Evolutionary conservation across 2,329 filamentous ascomycete species (phyloP).

Genomic region (Beauveria asiatica): DNA sequence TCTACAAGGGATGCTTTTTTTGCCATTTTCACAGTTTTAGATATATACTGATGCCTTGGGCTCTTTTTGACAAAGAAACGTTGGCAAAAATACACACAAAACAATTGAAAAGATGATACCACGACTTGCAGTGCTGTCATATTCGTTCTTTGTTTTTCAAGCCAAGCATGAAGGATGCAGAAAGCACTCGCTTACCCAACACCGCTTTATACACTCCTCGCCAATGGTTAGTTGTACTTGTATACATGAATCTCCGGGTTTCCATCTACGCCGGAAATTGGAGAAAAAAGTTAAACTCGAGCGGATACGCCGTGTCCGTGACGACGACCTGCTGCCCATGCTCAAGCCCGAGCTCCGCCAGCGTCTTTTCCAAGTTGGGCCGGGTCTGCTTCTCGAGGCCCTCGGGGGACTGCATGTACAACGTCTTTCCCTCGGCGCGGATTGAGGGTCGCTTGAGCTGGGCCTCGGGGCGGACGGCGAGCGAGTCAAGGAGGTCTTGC

Average conservation of each 20-base stretch:
- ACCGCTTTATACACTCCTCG: background rate
- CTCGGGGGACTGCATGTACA: conserved; percentile 83
- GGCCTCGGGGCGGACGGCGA: conserved; percentile 76
- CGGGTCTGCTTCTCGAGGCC: conserved; percentile 78
- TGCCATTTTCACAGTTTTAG: background rate
- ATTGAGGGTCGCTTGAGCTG: conserved; percentile 93
- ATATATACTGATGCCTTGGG: conserved; percentile 8
- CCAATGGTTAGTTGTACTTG: background rate
- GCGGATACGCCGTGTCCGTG: conserved; percentile 80
- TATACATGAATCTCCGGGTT: background rate
- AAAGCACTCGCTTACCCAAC: background rate
- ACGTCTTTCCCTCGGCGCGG: conserved; percentile 65
- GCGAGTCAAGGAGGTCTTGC: conserved; percentile 73
- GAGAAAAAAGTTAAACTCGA: conserved; percentile 53
- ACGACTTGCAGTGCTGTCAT: background rate
- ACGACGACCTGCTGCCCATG: conserved; percentile 86
- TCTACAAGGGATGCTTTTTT: conserved; percentile 4
- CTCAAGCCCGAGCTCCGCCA: conserved; percentile 62
- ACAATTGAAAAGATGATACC: conserved; percentile 7
- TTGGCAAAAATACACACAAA: background rate
- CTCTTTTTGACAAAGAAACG: background rate
- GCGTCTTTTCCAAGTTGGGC: conserved; percentile 69
- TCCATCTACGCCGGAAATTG: conserved; percentile 30
- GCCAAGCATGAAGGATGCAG: background rate
- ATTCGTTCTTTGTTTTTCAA: background rate